Percentiles rank a stretch among this genome's conserved stretches.
These are phyloP conservation scores for Meyerozyma carpophila DNA, from an alignment of 1,139 yeast genomes.

Conservation along the genomic window DNA sequence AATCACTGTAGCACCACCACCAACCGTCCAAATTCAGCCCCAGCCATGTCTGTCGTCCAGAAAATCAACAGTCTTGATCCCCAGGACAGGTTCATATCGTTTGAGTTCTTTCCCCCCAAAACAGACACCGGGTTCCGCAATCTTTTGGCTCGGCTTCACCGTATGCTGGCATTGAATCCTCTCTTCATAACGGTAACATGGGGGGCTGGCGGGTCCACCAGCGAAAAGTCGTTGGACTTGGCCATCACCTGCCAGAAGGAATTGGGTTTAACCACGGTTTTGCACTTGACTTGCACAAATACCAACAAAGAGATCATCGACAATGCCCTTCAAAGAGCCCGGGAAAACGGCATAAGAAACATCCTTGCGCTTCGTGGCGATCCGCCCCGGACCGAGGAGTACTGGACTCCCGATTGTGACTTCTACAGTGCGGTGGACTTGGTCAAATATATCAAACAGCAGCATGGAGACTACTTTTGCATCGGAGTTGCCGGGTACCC, in stretches of 20 bases:
- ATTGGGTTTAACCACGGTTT: slow-evolving; percentile 77
- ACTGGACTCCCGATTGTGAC: slow-evolving; percentile 52
- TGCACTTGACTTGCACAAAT: slow-evolving; percentile 95
- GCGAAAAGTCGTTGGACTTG: slow-evolving; percentile 77
- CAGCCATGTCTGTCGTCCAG: slow-evolving; percentile 39
- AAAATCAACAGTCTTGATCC: slow-evolving; percentile 44
- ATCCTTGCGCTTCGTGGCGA: slow-evolving; percentile 93
- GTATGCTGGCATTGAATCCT: slow-evolving; percentile 88
- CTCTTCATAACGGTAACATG: slow-evolving; percentile 89
- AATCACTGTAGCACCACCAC: neutral
- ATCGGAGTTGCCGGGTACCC: slow-evolving; percentile 95
- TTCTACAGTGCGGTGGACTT: slow-evolving; percentile 78
- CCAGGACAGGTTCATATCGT: slow-evolving; percentile 66
- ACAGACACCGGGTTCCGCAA: slow-evolving; percentile 84
- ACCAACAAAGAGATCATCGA: slow-evolving; percentile 76
- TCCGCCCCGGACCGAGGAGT: slow-evolving; percentile 83
- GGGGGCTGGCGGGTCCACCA: slow-evolving; percentile 98
- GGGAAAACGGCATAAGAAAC: slow-evolving; percentile 70
- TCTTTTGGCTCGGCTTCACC: slow-evolving; percentile 74
- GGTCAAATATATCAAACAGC: slow-evolving; percentile 64
- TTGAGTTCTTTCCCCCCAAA: slow-evolving; percentile 97
- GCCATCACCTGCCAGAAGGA: slow-evolving; percentile 75
- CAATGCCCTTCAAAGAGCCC: slow-evolving; percentile 70
- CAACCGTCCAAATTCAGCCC: neutral
- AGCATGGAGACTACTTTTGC: slow-evolving; percentile 73